Conservation (phyloP, 2,329 filamentous ascomycete genomes). For the Apiospora marii region DNA sequence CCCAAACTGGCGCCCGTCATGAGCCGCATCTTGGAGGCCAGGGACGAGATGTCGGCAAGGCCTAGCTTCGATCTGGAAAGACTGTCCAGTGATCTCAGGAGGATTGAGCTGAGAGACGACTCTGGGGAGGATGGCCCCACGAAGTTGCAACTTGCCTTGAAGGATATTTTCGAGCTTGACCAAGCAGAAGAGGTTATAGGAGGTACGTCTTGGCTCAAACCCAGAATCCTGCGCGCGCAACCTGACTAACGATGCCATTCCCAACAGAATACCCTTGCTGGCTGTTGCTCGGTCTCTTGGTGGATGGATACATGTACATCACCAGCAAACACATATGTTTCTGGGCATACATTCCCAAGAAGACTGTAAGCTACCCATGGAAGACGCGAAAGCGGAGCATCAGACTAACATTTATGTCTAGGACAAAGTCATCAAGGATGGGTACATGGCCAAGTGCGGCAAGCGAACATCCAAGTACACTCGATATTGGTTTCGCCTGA, state of each 20-base stretch:
- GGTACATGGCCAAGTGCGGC: constrained; percentile 87
- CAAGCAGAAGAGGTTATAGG: constrained; percentile 84
- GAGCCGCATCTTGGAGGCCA: constrained; percentile 79
- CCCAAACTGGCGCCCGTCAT: constrained; percentile 72
- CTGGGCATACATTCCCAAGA: constrained; percentile 96
- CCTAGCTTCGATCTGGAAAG: constrained; percentile 65
- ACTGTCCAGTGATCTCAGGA: constrained; percentile 49
- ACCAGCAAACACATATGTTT: constrained; percentile 94
- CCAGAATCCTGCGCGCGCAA: constrained; percentile 1
- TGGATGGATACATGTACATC: constrained; percentile 97
- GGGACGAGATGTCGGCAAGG: constrained; percentile 67
- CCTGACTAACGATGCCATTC: not conserved
- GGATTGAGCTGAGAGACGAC: constrained; percentile 44
- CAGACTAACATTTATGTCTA: constrained; percentile 44
- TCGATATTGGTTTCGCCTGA: constrained; percentile 92
- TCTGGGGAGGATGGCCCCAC: constrained; percentile 50
- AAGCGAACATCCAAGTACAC: constrained; percentile 87
- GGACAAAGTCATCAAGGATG: constrained; percentile 82
- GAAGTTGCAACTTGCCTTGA: constrained; percentile 73
- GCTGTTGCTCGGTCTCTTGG: constrained; percentile 86
- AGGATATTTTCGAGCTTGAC: constrained; percentile 87
- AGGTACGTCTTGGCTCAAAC: constrained; percentile 53
- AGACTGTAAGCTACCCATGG: constrained; percentile 65
- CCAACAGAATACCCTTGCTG: constrained; percentile 86
- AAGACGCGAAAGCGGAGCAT: not conserved